Conservation (phyloP, 176 grass and related monocot species). For the Sorghum bicolor region Sorghum_bicolor_NCBIv3 NC_012870.2:68789001-68789500, state of each 20-base stretch:
- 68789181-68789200: neutral
- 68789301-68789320: neutral
- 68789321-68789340: neutral
- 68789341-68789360: neutral
- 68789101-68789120: neutral
- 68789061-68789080: neutral
- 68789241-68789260: neutral
- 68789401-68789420: neutral
- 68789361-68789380: neutral
- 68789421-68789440: conserved; percentile 2
- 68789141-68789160: neutral
- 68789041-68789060: conserved; percentile 9
- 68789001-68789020: neutral
- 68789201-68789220: neutral
- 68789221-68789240: neutral
- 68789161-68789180: neutral
- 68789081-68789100: neutral
- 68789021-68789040: neutral
- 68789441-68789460: conserved; percentile 16
- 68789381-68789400: conserved; percentile 3
- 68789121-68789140: neutral
- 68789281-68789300: neutral
- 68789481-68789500: conserved; percentile 13
- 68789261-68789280: neutral
- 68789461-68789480: neutral